Percentiles rank a stretch among this genome's conserved stretches.
Evolutionary conservation across 2,329 filamentous ascomycete genomes (phyloP).

Genomic region (Periconia sp.): DNA sequence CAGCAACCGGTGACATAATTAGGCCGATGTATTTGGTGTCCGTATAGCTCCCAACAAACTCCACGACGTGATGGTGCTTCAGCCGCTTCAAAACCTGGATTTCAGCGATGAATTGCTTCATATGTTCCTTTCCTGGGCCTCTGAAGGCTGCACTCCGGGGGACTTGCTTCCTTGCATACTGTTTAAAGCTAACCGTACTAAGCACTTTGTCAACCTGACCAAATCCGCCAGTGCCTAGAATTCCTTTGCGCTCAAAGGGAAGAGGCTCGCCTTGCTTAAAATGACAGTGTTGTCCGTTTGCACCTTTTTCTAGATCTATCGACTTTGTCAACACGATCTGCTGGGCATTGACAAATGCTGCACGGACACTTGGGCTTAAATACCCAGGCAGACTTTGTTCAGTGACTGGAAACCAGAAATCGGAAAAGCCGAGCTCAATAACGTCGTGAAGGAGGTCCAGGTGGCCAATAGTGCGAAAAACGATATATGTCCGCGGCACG

Average conservation of each 20-base stretch:
- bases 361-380: constrained; percentile 7
- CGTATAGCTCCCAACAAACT: constrained; percentile 34
- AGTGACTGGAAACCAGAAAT: constrained; percentile 31
- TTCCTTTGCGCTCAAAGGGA: constrained; percentile 19
- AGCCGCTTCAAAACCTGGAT: constrained; percentile 29
- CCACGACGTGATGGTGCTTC: constrained; percentile 29
- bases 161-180: constrained; percentile 36
- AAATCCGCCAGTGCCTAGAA: constrained; percentile 25
- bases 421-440: constrained; percentile 18
- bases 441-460: constrained; percentile 2
- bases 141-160: constrained; percentile 16
- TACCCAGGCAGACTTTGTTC: constrained; percentile 16
- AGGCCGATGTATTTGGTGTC: constrained; percentile 26
- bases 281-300: constrained; percentile 20
- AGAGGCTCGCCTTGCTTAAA: constrained; percentile 19
- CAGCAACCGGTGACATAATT: constrained; percentile 28
- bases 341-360: constrained; percentile 20
- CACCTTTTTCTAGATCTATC: constrained; percentile 12
- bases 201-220: constrained; percentile 26
- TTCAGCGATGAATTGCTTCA: constrained; percentile 27
- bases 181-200: constrained; percentile 23
- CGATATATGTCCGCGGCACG: constrained; percentile 6
- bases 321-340: constrained; percentile 21
- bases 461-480: constrained; percentile 6
- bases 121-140: constrained; percentile 7